phyloP scores from a whole-genome alignment of 176 grass and related monocot genomes.

The Rhynchospora breviuscula region DNA sequence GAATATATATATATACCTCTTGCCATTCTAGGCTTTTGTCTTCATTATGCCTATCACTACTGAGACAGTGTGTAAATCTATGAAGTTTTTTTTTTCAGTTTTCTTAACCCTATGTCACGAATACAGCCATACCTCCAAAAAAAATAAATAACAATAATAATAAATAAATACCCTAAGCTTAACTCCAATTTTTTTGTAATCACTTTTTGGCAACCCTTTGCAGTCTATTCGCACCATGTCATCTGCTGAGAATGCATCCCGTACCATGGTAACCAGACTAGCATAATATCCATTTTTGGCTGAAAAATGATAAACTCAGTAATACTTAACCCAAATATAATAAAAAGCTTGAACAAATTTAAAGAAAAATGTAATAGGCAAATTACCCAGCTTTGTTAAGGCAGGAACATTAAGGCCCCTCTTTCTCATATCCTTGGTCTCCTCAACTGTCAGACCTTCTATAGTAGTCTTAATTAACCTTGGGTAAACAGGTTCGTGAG shows the following conservation, averaged over 20 bases:
- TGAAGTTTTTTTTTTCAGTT: not conserved
- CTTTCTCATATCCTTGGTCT: slow-evolving; percentile 81
- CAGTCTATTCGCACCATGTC: slow-evolving; percentile 80
- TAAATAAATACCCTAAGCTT: slow-evolving; percentile 65
- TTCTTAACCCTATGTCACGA: not conserved
- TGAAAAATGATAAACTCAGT: slow-evolving; percentile 28
- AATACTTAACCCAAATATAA: slow-evolving; percentile 4
- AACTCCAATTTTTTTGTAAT: slow-evolving; percentile 89
- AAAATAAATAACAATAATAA: slow-evolving; percentile 16
- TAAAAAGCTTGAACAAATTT: not conserved
- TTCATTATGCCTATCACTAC: not conserved
- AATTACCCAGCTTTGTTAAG: slow-evolving; percentile 77
- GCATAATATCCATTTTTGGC: slow-evolving; percentile 90
- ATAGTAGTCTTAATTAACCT: slow-evolving; percentile 77
- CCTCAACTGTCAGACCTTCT: slow-evolving; percentile 63
- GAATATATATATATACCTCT: not conserved
- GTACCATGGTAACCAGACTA: slow-evolving; percentile 59
- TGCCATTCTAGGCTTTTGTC: too few species aligned
- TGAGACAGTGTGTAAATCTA: not conserved
- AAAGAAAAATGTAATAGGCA: not conserved
- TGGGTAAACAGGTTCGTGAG: slow-evolving; percentile 70
- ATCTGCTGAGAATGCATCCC: slow-evolving; percentile 61
- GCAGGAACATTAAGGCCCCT: slow-evolving; percentile 60
- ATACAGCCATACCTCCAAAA: not conserved
- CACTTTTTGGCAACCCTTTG: slow-evolving; percentile 61